Evolutionary conservation across 306 rosid species (phyloP).

Genomic region (Cucumis cinereus): DNA sequence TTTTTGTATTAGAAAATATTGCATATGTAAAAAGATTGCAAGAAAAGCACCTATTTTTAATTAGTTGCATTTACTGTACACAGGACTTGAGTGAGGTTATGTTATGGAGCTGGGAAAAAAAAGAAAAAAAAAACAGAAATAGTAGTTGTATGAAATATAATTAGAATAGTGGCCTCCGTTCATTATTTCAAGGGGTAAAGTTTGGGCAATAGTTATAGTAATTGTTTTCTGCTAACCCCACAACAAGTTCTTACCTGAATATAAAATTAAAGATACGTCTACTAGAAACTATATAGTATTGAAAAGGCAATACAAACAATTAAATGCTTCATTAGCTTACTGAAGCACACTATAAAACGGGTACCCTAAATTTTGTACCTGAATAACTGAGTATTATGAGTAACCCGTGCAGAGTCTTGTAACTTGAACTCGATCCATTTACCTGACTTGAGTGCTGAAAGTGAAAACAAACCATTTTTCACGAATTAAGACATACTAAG

Average conservation of each 20-base stretch:
- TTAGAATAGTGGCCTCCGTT: not conserved
- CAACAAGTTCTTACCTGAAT: not conserved
- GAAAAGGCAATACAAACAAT: not conserved
- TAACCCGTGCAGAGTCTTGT: slow-evolving; percentile 85
- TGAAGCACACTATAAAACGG: not conserved
- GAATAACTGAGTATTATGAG: slow-evolving; percentile 70
- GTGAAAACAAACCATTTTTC: not conserved
- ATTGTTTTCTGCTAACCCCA: not conserved
- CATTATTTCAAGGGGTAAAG: not conserved
- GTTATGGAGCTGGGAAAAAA: not conserved
- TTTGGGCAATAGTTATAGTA: not conserved
- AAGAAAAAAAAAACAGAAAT: not conserved
- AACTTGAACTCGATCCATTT: slow-evolving; percentile 76
- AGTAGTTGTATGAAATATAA: not conserved
- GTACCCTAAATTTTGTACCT: slow-evolving; percentile 29
- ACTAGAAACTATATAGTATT: not conserved
- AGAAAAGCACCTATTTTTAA: not conserved
- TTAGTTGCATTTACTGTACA: not conserved
- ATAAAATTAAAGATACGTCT: not conserved
- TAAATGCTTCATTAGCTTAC: not conserved
- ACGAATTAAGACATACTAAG: not conserved
- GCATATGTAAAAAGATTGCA: not conserved
- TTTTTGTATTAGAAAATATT: not conserved
- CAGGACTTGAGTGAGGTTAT: not conserved
- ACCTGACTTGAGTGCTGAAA: slow-evolving; percentile 60